Evolutionary conservation across 139 green algal species (phyloP).

Genomic region (Chlamydomonas sp.): DNA sequence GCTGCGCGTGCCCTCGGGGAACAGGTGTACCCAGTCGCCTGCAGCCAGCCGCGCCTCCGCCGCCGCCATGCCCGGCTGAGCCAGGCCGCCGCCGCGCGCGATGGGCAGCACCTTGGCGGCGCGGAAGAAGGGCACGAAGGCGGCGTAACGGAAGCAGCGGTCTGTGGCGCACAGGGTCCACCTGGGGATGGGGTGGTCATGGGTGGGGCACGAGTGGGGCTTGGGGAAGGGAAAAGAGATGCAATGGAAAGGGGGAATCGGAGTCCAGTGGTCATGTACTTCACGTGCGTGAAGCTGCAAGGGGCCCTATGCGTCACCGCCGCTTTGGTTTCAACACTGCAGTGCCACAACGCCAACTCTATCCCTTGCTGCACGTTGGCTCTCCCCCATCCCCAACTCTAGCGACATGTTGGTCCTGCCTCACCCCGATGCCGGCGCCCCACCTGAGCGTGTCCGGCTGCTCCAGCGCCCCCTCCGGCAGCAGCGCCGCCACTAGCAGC

Average conservation of each 20-base stretch:
- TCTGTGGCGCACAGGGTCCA: slow-evolving; percentile 94
- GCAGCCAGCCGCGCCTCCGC: slow-evolving; percentile 65
- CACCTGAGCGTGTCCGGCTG: slow-evolving; percentile 56
- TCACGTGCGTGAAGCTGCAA: too few species aligned
- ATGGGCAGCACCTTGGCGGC: slow-evolving; percentile 89
- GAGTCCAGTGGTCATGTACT: not conserved
- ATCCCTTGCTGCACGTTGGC: too few species aligned
- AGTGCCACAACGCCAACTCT: too few species aligned
- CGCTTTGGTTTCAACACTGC: too few species aligned
- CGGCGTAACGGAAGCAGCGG: slow-evolving; percentile 85
- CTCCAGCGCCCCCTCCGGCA: slow-evolving; percentile 66
- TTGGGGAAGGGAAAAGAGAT: not conserved
- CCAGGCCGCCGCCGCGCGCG: slow-evolving; percentile 82
- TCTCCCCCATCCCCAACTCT: too few species aligned
- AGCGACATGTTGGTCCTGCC: too few species aligned
- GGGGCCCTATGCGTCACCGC: too few species aligned
- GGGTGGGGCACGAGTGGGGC: not conserved
- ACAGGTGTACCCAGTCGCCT: slow-evolving; percentile 95
- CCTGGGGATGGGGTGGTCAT: slow-evolving; percentile 40
- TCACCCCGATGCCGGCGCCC: too few species aligned
- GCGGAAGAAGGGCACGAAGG: slow-evolving; percentile 79
- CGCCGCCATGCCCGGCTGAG: slow-evolving; percentile 81
- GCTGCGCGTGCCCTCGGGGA: slow-evolving; percentile 90
- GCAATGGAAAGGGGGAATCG: not conserved
- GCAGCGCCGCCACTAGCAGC: slow-evolving; percentile 75